Percentiles rank a stretch among this genome's conserved stretches.
Evolutionary conservation across 495 filamentous ascomycete species (phyloP).

Genomic region (Gamarada debralockiae): DNA sequence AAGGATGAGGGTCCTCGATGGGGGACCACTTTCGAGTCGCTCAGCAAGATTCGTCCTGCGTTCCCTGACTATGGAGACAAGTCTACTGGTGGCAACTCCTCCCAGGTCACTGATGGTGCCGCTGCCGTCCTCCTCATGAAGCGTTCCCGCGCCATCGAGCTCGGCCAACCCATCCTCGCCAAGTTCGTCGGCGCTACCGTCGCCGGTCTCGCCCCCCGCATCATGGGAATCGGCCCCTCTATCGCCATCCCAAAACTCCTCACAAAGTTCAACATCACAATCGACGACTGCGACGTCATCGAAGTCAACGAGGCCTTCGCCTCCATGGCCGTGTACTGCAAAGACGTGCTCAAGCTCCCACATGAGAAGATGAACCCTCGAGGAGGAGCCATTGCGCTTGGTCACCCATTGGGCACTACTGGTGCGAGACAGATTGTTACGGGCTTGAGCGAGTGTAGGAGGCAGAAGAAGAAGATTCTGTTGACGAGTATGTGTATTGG

Average conservation of each 20-base stretch:
- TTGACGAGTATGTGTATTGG: conserved; percentile 88
- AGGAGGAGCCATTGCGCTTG: conserved; percentile 74
- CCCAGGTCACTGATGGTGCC: conserved; percentile 93
- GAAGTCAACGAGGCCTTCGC: conserved; percentile 99
- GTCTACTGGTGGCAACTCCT: conserved; percentile 92
- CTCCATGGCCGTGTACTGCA: conserved; percentile 93
- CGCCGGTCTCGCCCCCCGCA: conserved; percentile 80
- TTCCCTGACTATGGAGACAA: conserved; percentile 86
- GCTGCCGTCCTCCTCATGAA: conserved; percentile 92
- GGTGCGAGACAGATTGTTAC: conserved; percentile 80
- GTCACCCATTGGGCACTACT: conserved; percentile 79
- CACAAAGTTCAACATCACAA: conserved; percentile 68
- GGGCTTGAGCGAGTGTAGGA: conserved; percentile 73
- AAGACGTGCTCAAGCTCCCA: conserved; percentile 71
- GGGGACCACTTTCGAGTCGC: conserved; percentile 78
- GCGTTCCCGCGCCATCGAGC: conserved; percentile 79
- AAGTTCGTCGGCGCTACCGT: conserved; percentile 94
- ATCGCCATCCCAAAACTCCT: conserved; percentile 94
- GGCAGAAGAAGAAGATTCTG: conserved; percentile 77
- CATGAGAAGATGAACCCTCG: conserved; percentile 84
- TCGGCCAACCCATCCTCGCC: conserved; percentile 87
- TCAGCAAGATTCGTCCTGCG: conserved; percentile 84
- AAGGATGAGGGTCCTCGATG: conserved; percentile 85
- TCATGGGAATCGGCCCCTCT: conserved; percentile 97
- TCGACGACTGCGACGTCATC: conserved; percentile 81